A percentile compares a stretch with the other conserved stretches of the same genome.
Evolutionary conservation across 495 filamentous ascomycete genomes (phyloP).

Genomic region (Penicillium pancosmium): DNA sequence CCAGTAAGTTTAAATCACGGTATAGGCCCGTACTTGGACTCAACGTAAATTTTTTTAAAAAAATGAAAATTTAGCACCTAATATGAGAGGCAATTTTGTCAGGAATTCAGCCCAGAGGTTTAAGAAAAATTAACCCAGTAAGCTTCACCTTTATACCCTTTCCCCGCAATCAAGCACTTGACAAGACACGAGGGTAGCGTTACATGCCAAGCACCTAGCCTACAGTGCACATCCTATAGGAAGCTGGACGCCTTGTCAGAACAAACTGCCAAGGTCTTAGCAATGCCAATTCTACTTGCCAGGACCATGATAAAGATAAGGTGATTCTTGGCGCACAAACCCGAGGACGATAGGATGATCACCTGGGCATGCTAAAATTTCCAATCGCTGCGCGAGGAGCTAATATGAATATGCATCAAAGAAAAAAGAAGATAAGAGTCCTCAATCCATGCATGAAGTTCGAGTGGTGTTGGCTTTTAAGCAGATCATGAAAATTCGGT

Average conservation of each 20-base stretch:
- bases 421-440: too few species aligned
- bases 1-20: not conserved
- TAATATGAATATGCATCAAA: too few species aligned
- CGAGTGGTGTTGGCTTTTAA: not conserved
- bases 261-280: not conserved
- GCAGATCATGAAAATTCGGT: not conserved
- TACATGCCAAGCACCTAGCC: not conserved
- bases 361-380: not conserved
- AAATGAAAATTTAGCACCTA: not conserved
- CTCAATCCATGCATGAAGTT: too few species aligned
- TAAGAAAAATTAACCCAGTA: not conserved
- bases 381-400: too few species aligned
- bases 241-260: not conserved
- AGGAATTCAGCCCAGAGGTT: too few species aligned
- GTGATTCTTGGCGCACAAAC: not conserved
- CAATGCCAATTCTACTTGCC: not conserved
- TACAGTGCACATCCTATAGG: not conserved
- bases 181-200: not conserved
- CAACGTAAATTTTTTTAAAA: too few species aligned
- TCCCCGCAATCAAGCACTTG: not conserved
- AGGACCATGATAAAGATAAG: not conserved
- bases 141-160: not conserved
- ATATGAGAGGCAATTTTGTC: too few species aligned
- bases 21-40: not conserved
- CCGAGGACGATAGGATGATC: too few species aligned